These are phyloP conservation scores for Jackrogersella multiformis DNA, from an alignment of 495 filamentous ascomycete genomes.

Conservation along the genomic window DNA sequence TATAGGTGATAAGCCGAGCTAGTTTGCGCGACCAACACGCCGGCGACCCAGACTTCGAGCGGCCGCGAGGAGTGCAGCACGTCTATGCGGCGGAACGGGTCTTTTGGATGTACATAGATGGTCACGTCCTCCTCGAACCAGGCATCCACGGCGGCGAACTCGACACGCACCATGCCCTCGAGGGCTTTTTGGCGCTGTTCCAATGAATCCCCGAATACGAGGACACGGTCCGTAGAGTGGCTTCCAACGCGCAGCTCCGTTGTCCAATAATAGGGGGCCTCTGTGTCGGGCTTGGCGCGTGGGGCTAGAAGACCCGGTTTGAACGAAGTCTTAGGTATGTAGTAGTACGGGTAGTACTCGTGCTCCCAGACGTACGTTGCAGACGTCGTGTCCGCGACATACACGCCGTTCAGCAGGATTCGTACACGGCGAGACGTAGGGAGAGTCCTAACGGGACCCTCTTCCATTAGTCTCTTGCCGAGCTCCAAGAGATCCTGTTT, in stretches of 20 bases:
- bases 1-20: constrained; percentile 51
- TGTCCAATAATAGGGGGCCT: background rate
- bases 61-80: constrained; percentile 18
- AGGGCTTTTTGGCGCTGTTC: background rate
- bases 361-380: constrained; percentile 53
- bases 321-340: constrained; percentile 31
- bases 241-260: background rate
- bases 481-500: constrained; percentile 39
- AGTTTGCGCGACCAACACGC: constrained; percentile 52
- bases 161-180: constrained; percentile 30
- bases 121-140: constrained; percentile 69
- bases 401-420: constrained; percentile 40
- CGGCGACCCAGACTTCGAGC: constrained; percentile 15
- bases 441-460: constrained; percentile 47
- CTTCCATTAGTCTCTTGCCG: constrained; percentile 31
- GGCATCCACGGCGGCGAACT: constrained; percentile 49
- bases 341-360: constrained; percentile 43
- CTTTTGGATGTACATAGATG: constrained; percentile 59
- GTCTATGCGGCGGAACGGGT: constrained; percentile 26
- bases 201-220: constrained; percentile 23
- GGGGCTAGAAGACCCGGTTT: background rate
- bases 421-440: constrained; percentile 48
- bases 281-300: background rate
- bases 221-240: constrained; percentile 22
- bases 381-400: constrained; percentile 47